Percentiles rank a stretch among this genome's conserved stretches.
Evolutionary conservation across 345 rosid species (phyloP).

Genomic region (Anastatica hierochuntica): DNA sequence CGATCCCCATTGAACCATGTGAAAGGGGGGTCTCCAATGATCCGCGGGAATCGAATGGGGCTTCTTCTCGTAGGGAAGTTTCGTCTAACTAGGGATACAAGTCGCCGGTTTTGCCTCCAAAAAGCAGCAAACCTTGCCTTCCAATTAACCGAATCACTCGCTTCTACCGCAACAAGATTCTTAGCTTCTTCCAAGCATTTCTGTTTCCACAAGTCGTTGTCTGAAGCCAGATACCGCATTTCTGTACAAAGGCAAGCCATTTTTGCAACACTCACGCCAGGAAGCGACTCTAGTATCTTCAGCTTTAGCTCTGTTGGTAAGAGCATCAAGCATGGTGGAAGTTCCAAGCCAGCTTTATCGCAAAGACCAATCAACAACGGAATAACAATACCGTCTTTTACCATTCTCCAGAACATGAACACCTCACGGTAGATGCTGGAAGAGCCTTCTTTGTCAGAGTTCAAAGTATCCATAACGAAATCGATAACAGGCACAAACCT

Average conservation of each 20-base stretch:
- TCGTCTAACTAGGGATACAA: too few relatives aligned
- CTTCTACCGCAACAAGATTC: not conserved
- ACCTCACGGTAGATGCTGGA: conserved; percentile 16
- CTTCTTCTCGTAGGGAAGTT: too few relatives aligned
- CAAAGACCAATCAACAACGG: conserved; percentile 56
- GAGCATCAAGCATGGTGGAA: conserved; percentile 47
- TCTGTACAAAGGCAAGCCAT: conserved; percentile 42
- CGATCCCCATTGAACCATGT: too few relatives aligned
- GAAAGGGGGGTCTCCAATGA: too few relatives aligned
- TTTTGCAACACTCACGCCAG: conserved; percentile 40
- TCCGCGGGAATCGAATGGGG: too few relatives aligned
- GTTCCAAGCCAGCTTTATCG: conserved; percentile 37
- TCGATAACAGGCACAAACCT: conserved; percentile 37
- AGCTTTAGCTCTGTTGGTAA: conserved; percentile 62
- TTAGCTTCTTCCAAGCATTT: conserved; percentile 43
- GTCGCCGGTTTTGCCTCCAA: conserved; percentile 26
- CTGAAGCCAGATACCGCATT: conserved; percentile 37
- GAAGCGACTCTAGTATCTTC: conserved; percentile 51
- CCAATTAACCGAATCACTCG: conserved; percentile 26
- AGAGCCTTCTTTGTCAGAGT: conserved; percentile 11
- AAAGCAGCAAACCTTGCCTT: conserved; percentile 28
- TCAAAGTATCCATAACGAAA: conserved; percentile 16
- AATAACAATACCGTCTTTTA: conserved; percentile 54
- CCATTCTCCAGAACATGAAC: conserved; percentile 63
- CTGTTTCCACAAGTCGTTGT: conserved; percentile 48